Conservation (phyloP, 768 basidiomycete species). For the Podaxis rugospora region DNA sequence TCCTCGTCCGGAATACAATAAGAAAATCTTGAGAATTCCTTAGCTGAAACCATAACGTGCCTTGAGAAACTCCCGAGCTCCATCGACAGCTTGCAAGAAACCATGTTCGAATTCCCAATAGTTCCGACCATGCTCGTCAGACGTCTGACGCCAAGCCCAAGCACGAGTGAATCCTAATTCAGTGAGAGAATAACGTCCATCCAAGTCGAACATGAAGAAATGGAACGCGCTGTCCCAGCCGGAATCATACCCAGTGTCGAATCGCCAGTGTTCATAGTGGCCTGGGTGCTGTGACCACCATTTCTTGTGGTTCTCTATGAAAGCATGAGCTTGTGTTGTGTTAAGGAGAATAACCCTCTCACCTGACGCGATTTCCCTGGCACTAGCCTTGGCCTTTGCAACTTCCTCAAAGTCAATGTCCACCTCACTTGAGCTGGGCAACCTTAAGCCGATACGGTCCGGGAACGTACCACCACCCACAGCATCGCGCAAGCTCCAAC, state of each 20-base stretch:
- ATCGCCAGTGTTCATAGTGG: conserved; percentile 63
- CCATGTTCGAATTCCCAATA: conserved; percentile 76
- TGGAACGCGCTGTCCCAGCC: conserved; percentile 72
- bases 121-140: conserved; percentile 39
- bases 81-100: conserved; percentile 50
- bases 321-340: conserved; percentile 22
- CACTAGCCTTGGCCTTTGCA: neutral
- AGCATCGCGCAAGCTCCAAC: conserved; percentile 73
- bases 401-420: neutral
- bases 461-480: conserved; percentile 62
- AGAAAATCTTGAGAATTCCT: neutral
- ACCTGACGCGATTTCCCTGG: conserved; percentile 14
- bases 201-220: conserved; percentile 38
- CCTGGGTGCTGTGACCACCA: conserved; percentile 49
- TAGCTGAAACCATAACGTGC: neutral
- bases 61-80: conserved; percentile 21
- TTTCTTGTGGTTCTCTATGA: conserved; percentile 29
- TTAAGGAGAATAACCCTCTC: conserved; percentile 4
- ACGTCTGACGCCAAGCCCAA: conserved; percentile 47
- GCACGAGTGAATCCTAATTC: conserved; percentile 64
- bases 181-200: conserved; percentile 27
- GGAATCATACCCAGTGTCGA: conserved; percentile 55
- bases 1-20: neutral
- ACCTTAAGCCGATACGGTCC: conserved; percentile 37
- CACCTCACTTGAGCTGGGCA: conserved; percentile 15